phyloP scores from a whole-genome alignment of 164 flowering plant genomes.

The Cinnamomum chago region DNA sequence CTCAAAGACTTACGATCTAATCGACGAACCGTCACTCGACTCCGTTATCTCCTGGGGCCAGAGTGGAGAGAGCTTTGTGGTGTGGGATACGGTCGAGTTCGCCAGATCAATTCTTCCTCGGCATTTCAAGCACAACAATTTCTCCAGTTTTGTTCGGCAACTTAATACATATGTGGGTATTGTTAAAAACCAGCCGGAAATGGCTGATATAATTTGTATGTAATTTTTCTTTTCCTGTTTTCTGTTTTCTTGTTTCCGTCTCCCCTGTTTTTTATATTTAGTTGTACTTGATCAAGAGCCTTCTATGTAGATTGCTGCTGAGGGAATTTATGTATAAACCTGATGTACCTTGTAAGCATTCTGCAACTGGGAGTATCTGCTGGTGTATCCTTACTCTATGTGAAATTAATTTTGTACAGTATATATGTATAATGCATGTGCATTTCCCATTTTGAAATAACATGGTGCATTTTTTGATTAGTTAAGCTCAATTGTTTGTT shows the following conservation, averaged over 20 bases:
- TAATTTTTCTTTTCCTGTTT: conserved; percentile 11
- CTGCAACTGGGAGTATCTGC: conserved; percentile 4
- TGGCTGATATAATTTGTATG: conserved; percentile 39
- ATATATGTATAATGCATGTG: background rate
- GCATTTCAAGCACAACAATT: conserved; percentile 94
- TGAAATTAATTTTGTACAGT: background rate
- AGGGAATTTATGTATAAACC: conserved; percentile 11
- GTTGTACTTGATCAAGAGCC: conserved; percentile 15
- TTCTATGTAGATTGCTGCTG: conserved; percentile 20
- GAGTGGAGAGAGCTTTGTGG: conserved; percentile 71
- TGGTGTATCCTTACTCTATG: conserved; percentile 4
- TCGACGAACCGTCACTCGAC: conserved; percentile 55
- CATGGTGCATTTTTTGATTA: background rate
- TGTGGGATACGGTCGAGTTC: conserved; percentile 80
- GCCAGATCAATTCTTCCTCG: conserved; percentile 55
- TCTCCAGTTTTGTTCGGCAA: conserved; percentile 95
- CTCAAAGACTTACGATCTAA: conserved; percentile 73
- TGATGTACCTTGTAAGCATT: conserved; percentile 14
- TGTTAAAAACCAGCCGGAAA: conserved; percentile 11
- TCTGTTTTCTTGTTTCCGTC: background rate
- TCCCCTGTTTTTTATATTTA: conserved; percentile 9
- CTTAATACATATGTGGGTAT: conserved; percentile 98
- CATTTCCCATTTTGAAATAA: background rate
- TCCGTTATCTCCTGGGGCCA: conserved; percentile 65
- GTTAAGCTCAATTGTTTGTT: too few relatives aligned